Evolutionary conservation across 129 eudicot genomes (phyloP).

Genomic region (Oenanthe sinensis): DNA sequence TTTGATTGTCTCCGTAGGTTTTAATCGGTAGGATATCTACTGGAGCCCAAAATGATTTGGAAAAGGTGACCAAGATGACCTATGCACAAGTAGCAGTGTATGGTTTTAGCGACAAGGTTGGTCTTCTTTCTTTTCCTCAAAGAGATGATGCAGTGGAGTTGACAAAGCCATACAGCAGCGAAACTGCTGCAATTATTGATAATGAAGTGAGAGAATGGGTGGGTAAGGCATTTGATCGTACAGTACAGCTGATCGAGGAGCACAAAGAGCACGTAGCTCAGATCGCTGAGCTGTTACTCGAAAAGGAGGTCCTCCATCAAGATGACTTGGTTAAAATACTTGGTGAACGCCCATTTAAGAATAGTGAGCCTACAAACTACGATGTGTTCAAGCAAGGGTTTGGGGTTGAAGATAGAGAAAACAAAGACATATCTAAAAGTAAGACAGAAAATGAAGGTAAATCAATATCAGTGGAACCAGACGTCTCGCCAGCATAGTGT

Average conservation of each 20-base stretch:
- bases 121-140: conserved; percentile 83
- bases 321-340: conserved; percentile 63
- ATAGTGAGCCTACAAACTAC: conserved; percentile 61
- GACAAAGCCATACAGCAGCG: conserved; percentile 84
- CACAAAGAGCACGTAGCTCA: conserved; percentile 69
- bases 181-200: conserved; percentile 73
- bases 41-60: conserved; percentile 89
- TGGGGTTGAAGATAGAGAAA: conserved; percentile 17
- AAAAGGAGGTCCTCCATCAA: conserved; percentile 78
- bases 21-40: conserved; percentile 75
- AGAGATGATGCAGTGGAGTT: conserved; percentile 57
- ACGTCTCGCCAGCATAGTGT: conserved; percentile 30
- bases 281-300: conserved; percentile 70
- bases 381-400: conserved; percentile 71
- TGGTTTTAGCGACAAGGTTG: conserved; percentile 91
- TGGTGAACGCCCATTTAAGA: conserved; percentile 74
- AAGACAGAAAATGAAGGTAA: conserved; percentile 32
- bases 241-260: conserved; percentile 54
- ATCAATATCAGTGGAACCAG: conserved; percentile 29
- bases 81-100: conserved; percentile 90
- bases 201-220: conserved; percentile 88
- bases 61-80: conserved; percentile 87
- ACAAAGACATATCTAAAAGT: background rate
- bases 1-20: conserved; percentile 36
- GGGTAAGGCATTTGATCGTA: conserved; percentile 52